These are phyloP conservation scores for Ustulina deusta DNA, from an alignment of 2,329 filamentous ascomycete species.

Conservation along the genomic window DNA sequence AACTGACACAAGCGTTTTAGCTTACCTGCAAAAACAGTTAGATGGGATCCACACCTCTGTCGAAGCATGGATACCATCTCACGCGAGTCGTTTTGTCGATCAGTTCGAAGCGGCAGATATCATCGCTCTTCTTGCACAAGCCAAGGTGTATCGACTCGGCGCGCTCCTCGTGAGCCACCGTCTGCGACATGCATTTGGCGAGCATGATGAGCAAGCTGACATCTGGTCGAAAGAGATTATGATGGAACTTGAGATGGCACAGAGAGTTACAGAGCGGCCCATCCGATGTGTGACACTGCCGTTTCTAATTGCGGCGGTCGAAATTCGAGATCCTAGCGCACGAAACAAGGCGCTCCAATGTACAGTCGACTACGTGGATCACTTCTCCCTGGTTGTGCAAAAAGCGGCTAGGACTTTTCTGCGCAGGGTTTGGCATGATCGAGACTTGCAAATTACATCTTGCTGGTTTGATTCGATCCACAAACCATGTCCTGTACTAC, in stretches of 20 bases:
- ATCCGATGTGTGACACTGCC: conserved; percentile 47
- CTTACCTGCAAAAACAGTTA: conserved; percentile 23
- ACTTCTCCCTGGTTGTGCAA: conserved; percentile 43
- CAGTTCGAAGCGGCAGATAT: conserved; percentile 44
- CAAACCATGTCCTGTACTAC: conserved; percentile 45
- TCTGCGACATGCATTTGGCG: conserved; percentile 44
- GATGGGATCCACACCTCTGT: conserved; percentile 39
- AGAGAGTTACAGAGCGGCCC: conserved; percentile 39
- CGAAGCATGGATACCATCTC: conserved; percentile 46
- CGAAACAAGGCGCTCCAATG: conserved; percentile 40
- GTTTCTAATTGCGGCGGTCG: conserved; percentile 47
- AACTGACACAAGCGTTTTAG: conserved; percentile 10
- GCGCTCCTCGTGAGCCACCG: conserved; percentile 46
- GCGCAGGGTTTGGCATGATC: conserved; percentile 46
- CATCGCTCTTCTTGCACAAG: conserved; percentile 47
- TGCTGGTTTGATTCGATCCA: conserved; percentile 46
- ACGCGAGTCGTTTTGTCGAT: conserved; percentile 36
- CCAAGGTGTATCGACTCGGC: conserved; percentile 46
- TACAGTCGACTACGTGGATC: conserved; percentile 44
- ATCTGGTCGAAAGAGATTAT: conserved; percentile 47
- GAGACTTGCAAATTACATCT: conserved; percentile 41
- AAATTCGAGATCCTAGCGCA: conserved; percentile 36
- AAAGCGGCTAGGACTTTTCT: conserved; percentile 45
- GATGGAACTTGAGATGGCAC: conserved; percentile 46
- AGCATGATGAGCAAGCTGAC: conserved; percentile 43